Percentiles rank a stretch among this genome's conserved stretches.
These are phyloP conservation scores for Apiospora arundinis DNA, from an alignment of 2,329 filamentous ascomycete species.

Conservation along the genomic window DNA sequence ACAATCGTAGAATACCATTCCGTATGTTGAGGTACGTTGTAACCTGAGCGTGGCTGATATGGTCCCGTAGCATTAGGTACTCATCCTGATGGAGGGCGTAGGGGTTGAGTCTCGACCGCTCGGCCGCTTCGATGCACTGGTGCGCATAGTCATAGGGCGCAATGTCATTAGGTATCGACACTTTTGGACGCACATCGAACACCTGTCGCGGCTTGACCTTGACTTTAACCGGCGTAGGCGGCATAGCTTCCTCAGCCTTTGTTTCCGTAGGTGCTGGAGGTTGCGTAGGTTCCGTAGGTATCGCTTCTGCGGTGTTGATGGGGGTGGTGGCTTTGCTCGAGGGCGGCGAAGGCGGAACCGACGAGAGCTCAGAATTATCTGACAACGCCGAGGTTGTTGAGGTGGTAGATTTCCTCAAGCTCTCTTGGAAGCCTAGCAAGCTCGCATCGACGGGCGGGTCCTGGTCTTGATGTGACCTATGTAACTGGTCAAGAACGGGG, in stretches of 20 bases:
- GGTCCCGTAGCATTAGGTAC: conserved; percentile 77
- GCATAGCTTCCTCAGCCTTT: conserved; percentile 35
- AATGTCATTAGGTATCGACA: conserved; percentile 82
- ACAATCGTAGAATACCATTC: conserved; percentile 90
- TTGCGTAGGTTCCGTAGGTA: conserved; percentile 15
- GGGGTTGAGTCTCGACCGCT: conserved; percentile 87
- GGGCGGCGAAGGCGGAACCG: conserved; percentile 53
- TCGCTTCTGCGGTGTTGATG: conserved; percentile 44
- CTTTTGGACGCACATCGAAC: conserved; percentile 73
- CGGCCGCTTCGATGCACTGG: conserved; percentile 88
- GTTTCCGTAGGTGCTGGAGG: conserved; percentile 20
- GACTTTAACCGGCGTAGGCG: conserved; percentile 28
- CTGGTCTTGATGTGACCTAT: conserved; percentile 38
- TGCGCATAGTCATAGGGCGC: conserved; percentile 81
- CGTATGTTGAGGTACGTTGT: conserved; percentile 96
- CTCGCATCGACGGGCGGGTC: conserved; percentile 42
- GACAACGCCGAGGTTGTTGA: conserved; percentile 61
- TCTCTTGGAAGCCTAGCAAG: conserved; percentile 31
- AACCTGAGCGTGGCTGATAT: conserved; percentile 87
- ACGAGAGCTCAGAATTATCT: conserved; percentile 63
- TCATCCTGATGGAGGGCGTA: conserved; percentile 88
- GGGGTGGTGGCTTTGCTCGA: conserved; percentile 72
- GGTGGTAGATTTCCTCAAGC: conserved; percentile 49
- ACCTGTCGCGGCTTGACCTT: conserved; percentile 41
- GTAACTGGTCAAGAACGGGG: conserved; percentile 30